A percentile compares a stretch with the other conserved stretches of the same genome.
phyloP scores from a whole-genome alignment of 163 green algal species.

The Coccomyxa subellipsoidea region DNA sequence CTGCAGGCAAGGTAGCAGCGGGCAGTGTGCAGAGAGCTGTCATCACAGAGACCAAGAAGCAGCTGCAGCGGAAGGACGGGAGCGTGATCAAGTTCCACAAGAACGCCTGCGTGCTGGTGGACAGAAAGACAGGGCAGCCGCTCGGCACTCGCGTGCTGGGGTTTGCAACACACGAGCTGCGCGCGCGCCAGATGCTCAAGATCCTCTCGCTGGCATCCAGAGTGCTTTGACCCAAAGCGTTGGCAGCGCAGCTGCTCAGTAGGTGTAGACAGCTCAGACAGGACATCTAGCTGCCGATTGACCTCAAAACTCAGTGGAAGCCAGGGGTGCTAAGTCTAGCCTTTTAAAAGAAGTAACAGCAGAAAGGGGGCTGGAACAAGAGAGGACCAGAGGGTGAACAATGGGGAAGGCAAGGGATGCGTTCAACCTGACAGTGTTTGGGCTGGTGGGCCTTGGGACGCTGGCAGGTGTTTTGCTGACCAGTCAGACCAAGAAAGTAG shows the following conservation, averaged over 20 bases:
- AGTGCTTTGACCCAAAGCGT: slow-evolving; percentile 41
- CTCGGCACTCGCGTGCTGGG: slow-evolving; percentile 62
- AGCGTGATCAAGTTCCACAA: slow-evolving; percentile 55
- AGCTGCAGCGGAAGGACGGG: slow-evolving; percentile 29
- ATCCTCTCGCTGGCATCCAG: slow-evolving; percentile 52
- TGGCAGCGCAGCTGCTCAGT: neutral
- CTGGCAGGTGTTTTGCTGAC: neutral
- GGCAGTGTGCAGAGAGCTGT: slow-evolving; percentile 53
- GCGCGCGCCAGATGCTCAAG: slow-evolving; percentile 55
- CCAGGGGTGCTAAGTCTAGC: too few species aligned
- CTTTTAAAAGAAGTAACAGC: too few species aligned
- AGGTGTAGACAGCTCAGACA: neutral
- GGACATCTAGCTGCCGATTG: neutral
- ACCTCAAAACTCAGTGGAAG: neutral
- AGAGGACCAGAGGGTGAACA: too few species aligned
- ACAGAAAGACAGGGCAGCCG: slow-evolving; percentile 52
- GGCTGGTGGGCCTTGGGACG: neutral
- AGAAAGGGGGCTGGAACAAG: too few species aligned
- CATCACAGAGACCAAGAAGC: slow-evolving; percentile 62
- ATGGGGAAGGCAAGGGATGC: neutral
- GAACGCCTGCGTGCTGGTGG: slow-evolving; percentile 63
- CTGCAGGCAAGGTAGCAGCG: slow-evolving; percentile 12
- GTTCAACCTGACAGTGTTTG: neutral
- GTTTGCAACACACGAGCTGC: slow-evolving; percentile 65
- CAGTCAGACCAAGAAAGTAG: slow-evolving; percentile 1